Conservation (phyloP, 257 asterid species). For the Fraxinus anomala region DNA sequence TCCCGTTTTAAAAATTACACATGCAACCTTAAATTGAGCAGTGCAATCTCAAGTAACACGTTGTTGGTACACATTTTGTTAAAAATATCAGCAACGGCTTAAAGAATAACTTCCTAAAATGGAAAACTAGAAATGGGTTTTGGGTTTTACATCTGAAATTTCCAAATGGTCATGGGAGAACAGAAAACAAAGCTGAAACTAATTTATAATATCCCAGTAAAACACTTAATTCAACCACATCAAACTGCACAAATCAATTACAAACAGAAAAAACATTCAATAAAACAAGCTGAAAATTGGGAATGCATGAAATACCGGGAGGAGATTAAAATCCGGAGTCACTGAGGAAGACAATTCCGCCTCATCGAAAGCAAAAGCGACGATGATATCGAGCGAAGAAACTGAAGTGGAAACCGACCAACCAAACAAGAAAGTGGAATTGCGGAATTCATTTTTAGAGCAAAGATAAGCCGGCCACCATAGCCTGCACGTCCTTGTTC, state of each 20-base stretch:
- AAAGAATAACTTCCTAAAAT: background rate
- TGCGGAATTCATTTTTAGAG: constrained; percentile 37
- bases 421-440: constrained; percentile 62
- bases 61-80: background rate
- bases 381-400: constrained; percentile 62
- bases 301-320: constrained; percentile 46
- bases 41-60: background rate
- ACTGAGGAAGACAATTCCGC: constrained; percentile 34
- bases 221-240: background rate
- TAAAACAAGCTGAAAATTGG: constrained; percentile 2
- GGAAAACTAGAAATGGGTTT: background rate
- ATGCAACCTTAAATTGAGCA: background rate
- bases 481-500: constrained; percentile 65
- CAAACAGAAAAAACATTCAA: background rate
- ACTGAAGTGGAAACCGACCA: constrained; percentile 66
- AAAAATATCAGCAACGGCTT: background rate
- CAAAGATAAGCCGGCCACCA: constrained; percentile 85
- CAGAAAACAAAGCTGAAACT: background rate
- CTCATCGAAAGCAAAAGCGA: constrained; percentile 65
- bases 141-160: background rate
- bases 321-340: constrained; percentile 43
- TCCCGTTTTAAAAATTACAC: background rate
- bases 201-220: background rate
- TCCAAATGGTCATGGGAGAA: background rate
- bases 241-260: constrained; percentile 1